Evolutionary conservation across 2,329 filamentous ascomycete species (phyloP).

Genomic region (Sporothrix phasma): DNA sequence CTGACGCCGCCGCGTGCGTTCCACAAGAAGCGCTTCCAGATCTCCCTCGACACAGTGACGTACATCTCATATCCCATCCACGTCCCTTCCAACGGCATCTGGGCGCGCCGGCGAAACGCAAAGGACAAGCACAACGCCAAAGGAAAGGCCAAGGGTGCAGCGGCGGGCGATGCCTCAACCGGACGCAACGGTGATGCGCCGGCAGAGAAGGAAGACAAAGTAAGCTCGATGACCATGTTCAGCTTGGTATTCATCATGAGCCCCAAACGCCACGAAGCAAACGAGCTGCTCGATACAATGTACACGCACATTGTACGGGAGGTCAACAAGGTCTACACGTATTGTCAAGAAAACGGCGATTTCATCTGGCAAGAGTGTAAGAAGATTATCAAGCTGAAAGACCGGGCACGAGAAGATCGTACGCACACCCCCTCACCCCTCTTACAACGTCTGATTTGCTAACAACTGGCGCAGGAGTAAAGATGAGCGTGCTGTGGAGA

Average conservation of each 20-base stretch:
- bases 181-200: constrained; percentile 17
- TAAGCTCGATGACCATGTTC: constrained; percentile 85
- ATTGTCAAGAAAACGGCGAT: constrained; percentile 78
- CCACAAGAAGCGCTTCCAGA: constrained; percentile 73
- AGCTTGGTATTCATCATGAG: constrained; percentile 89
- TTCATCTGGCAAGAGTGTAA: constrained; percentile 91
- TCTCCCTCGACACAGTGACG: constrained; percentile 68
- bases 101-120: constrained; percentile 37
- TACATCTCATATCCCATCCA: constrained; percentile 80
- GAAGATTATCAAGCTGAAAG: constrained; percentile 68
- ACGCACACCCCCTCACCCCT: constrained; percentile 21
- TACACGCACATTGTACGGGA: constrained; percentile 87
- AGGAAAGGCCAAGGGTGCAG: neutral
- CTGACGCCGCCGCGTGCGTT: constrained; percentile 65
- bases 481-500: constrained; percentile 58
- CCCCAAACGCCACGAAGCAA: constrained; percentile 67
- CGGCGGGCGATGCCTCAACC: constrained; percentile 20
- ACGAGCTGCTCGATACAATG: constrained; percentile 61
- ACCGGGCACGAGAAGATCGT: constrained; percentile 66
- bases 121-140: constrained; percentile 12
- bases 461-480: constrained; percentile 33
- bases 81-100: constrained; percentile 65
- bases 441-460: neutral
- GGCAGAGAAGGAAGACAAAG: constrained; percentile 37
- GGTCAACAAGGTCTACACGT: constrained; percentile 84